Conservation (phyloP, 2,329 filamentous ascomycete genomes). For the Aspergillus sclerotialis region DNA sequence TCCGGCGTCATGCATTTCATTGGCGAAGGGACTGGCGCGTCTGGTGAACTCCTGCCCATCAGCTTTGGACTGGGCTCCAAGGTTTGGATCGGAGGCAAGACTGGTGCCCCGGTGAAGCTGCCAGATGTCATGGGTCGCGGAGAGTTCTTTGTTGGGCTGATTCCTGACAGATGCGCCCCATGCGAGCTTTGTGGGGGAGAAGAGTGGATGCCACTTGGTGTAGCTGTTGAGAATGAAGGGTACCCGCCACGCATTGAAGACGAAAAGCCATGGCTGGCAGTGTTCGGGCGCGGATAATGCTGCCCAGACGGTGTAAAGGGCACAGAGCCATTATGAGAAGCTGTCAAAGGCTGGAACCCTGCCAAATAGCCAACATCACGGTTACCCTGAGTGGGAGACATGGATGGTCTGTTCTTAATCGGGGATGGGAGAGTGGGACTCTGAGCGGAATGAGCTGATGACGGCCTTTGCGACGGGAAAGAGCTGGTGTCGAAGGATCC, state of each 20-base stretch:
- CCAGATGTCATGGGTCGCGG: slow-evolving; percentile 31
- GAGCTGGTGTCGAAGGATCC: slow-evolving; percentile 14
- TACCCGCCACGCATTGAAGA: slow-evolving; percentile 24
- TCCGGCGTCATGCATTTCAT: slow-evolving; percentile 39
- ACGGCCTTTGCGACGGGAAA: slow-evolving; percentile 32
- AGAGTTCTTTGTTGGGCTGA: slow-evolving; percentile 42
- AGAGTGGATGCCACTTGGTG: slow-evolving; percentile 25
- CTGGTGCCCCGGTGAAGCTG: slow-evolving; percentile 25
- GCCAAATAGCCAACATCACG: slow-evolving; percentile 41
- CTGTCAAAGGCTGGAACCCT: slow-evolving; percentile 33
- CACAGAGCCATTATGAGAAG: slow-evolving; percentile 19
- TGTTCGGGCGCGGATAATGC: slow-evolving; percentile 23
- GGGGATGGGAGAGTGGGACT: slow-evolving; percentile 30
- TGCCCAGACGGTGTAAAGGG: slow-evolving; percentile 28
- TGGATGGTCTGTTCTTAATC: slow-evolving; percentile 39
- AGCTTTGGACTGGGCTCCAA: slow-evolving; percentile 38
- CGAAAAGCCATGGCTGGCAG: slow-evolving; percentile 17
- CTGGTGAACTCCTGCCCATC: slow-evolving; percentile 36
- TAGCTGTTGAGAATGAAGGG: slow-evolving; percentile 26
- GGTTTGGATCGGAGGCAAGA: slow-evolving; percentile 35
- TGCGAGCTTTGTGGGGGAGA: slow-evolving; percentile 33
- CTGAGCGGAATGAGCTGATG: slow-evolving; percentile 34
- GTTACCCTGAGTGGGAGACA: slow-evolving; percentile 45
- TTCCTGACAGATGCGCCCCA: slow-evolving; percentile 33
- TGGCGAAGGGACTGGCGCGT: slow-evolving; percentile 35